phyloP scores from a whole-genome alignment of 2,329 filamentous ascomycete genomes.

The Cordyceps fumosorosea region DNA sequence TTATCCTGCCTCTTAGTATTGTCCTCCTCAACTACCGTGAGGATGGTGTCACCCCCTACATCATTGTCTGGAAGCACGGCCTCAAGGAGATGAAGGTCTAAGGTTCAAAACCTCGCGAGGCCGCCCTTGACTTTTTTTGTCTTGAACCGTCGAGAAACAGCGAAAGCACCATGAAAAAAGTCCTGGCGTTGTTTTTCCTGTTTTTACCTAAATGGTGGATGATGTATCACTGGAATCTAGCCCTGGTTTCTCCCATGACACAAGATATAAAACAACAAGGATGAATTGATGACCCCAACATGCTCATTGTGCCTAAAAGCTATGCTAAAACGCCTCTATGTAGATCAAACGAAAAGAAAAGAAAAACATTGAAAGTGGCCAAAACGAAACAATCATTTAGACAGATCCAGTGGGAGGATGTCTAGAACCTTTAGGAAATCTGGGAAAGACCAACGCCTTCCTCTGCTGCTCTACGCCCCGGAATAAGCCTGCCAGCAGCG shows the following conservation, averaged over 20 bases:
- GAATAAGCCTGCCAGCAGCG: neutral
- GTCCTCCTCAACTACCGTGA: slow-evolving; percentile 96
- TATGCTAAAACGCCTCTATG: neutral
- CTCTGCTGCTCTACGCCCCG: too few relatives aligned
- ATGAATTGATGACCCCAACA: slow-evolving; percentile 10
- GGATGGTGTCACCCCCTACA: slow-evolving; percentile 84
- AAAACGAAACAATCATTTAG: too few relatives aligned
- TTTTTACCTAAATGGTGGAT: neutral
- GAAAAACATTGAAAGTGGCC: too few relatives aligned
- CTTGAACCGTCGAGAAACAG: neutral
- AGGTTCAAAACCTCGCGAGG: slow-evolving; percentile 20
- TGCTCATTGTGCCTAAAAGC: neutral
- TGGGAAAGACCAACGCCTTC: too few relatives aligned
- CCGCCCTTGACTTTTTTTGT: neutral
- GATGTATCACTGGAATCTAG: slow-evolving; percentile 7
- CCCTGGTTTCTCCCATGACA: neutral
- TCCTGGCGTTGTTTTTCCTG: neutral
- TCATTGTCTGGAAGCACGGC: slow-evolving; percentile 94
- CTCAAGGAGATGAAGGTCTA: slow-evolving; percentile 88
- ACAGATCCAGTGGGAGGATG: too few relatives aligned
- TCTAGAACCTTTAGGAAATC: too few relatives aligned
- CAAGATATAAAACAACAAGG: neutral
- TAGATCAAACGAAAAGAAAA: too few relatives aligned
- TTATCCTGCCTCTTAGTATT: slow-evolving; percentile 48
- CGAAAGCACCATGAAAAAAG: neutral